Base-by-base conservation (phyloP, 768 basidiomycete genomes). In the Paxillus ammoniavirescens region DNA sequence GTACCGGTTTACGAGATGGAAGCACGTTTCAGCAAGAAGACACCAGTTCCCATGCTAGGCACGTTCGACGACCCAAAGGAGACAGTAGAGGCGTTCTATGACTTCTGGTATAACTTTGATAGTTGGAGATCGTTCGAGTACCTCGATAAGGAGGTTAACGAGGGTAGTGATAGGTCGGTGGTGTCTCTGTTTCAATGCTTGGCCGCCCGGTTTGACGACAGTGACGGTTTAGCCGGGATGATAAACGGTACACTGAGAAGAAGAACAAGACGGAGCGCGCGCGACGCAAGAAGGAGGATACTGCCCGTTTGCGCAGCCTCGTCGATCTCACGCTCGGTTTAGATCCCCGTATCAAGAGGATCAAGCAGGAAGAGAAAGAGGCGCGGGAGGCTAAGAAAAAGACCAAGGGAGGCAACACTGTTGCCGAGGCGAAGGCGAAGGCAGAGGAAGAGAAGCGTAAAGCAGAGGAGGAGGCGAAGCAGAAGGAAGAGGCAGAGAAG, bases 101-200 rank as follows among this genome's bases (percentile, higher is more conserved):
- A 98, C 72, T 97, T 96, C 73, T 99, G 94, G 93, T 98, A 99
- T 80, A 96, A 95, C 80, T 96, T 99, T 73, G 96, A 98, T 72
- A 91, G 89, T 61, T 99, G 96, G 96, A 79, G 96, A 64, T 91
- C 87, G 70, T 99, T 98, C 69, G 96, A 99, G 73, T 98, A 93
- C 79, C 77, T 89, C 60, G 96, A 99, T 77, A 98, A 99, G 79
- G 96, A 99, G 71, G 89, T 93, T 53, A 96, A 98, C 70, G 96
- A 99, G 74, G 96, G 96, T 10, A 92, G 90, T 57, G 96, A 98
- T 69, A 91, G 81, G 93, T 93, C 49, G 59, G 86, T 77, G 1
- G 8, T 49, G 9, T 50, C 18, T 49, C 47, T 42, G 33, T 15
- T 35, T 21, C 12, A 14, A 13, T 33, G 49, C 37, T 47, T 45